These are phyloP conservation scores for Cladosporium sp. DNA, from an alignment of 2,329 filamentous ascomycete genomes.

Conservation along the genomic window DNA sequence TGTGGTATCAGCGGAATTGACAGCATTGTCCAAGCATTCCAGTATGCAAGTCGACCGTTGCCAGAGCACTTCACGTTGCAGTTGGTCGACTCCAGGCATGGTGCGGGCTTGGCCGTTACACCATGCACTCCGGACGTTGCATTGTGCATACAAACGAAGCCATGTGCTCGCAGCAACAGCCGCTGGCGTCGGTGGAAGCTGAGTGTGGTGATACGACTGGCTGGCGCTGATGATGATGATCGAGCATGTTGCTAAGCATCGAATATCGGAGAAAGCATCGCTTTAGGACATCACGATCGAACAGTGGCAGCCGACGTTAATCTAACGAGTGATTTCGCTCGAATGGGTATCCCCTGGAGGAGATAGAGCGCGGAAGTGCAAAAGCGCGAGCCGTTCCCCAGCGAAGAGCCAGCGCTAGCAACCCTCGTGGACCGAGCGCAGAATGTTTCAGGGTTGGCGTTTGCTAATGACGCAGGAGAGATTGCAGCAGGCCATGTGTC, in stretches of 20 bases:
- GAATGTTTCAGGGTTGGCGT: not conserved
- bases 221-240: not conserved
- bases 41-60: not conserved
- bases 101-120: not conserved
- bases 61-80: not conserved
- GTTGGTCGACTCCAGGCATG: not conserved
- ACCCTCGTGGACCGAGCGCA: not conserved
- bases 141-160: not conserved
- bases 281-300: not conserved
- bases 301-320: not conserved
- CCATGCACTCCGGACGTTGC: not conserved
- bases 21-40: slow-evolving; percentile 8
- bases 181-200: not conserved
- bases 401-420: not conserved
- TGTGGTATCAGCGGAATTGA: no score
- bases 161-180: not conserved
- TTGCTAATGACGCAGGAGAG: not conserved
- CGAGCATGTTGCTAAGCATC: not conserved
- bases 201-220: not conserved
- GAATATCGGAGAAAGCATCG: not conserved
- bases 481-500: not conserved
- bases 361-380: not conserved
- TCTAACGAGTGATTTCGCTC: not conserved
- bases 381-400: not conserved
- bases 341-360: not conserved